Evolutionary conservation across 176 grass and related monocot species (phyloP), one percentile per base, ranked within the genome.

Genomic region (Leersia perrieri): DNA sequence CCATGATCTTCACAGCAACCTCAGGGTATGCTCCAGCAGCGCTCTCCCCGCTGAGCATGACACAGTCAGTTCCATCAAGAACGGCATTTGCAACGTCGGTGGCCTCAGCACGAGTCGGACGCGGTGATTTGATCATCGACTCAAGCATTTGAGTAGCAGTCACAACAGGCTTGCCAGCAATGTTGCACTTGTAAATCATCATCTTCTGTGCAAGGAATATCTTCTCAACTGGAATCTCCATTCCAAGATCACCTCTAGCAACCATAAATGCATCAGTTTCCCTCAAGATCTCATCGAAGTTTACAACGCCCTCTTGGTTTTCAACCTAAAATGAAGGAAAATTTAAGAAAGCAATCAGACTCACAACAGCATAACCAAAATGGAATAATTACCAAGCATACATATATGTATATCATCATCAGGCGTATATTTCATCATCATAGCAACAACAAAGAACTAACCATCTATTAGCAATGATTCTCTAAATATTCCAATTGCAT

Each of bases 141-240:
- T 97, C 89, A 1, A 97, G 94, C 94, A 97, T 97, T 72, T 97
- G 94, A 0, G 94, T 97, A 20, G 94, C 94, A 15, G 91, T 97
- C 29, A 97, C 94, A 22, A 97, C 94, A 39, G 94, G 87, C 49
- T 97, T 97, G 62, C 94, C 94, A 20, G 82, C 94, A 42, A 97
- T 80, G 68, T 94, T 97, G 71, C 94, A 97, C 75, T 97, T 97
- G 82, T 94, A 97, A 1, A 97, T 97, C 94, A 97, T 97, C 94
- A 97, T 97, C 57, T 97, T 97, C 44, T 94, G 94, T 0, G 94
- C 94, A 73, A 94, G 89, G 87, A 97, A 97, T 49, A 97, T 97
- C 88, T 97, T 97, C 73, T 94, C 94, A 7, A 97, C 91, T 42
- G 91, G 91, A 70, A 97, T 97, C 85, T 97, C 94, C 94, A 94